Conservation (phyloP, 2,329 filamentous ascomycete species). For the Stenocarpella maydis region DNA sequence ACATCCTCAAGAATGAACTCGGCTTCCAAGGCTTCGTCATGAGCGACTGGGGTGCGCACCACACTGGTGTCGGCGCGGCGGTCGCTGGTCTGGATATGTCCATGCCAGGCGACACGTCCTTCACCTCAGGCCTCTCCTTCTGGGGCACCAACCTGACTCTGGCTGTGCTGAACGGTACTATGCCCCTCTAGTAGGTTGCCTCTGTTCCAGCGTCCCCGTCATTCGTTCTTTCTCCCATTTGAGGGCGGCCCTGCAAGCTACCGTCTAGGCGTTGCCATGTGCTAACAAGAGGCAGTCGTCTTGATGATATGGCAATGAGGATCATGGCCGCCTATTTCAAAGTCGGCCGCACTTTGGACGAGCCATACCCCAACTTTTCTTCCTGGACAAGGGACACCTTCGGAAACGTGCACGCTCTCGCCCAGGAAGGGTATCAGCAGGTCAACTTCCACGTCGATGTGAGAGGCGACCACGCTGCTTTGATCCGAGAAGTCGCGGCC, state of each 20-base stretch:
- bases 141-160: slow-evolving; percentile 91
- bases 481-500: slow-evolving; percentile 19
- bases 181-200: slow-evolving; percentile 71
- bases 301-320: slow-evolving; percentile 92
- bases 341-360: slow-evolving; percentile 62
- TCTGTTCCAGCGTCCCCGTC: too few species aligned
- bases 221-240: too few species aligned
- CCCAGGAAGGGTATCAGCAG: slow-evolving; percentile 63
- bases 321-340: slow-evolving; percentile 78
- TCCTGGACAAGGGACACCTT: slow-evolving; percentile 85
- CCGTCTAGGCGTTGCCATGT: not conserved
- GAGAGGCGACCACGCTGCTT: not conserved
- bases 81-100: slow-evolving; percentile 15
- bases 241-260: too few species aligned
- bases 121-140: slow-evolving; percentile 76
- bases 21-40: slow-evolving; percentile 72
- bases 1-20: slow-evolving; percentile 69
- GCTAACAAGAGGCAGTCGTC: slow-evolving; percentile 51
- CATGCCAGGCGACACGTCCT: slow-evolving; percentile 47
- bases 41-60: slow-evolving; percentile 82
- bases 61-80: slow-evolving; percentile 59
- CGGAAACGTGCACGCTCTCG: slow-evolving; percentile 71
- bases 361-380: slow-evolving; percentile 78
- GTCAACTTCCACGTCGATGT: slow-evolving; percentile 73
- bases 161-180: slow-evolving; percentile 86